phyloP scores from a whole-genome alignment of 169 alveolate species.

The Eimeria nieschulzi region DNA sequence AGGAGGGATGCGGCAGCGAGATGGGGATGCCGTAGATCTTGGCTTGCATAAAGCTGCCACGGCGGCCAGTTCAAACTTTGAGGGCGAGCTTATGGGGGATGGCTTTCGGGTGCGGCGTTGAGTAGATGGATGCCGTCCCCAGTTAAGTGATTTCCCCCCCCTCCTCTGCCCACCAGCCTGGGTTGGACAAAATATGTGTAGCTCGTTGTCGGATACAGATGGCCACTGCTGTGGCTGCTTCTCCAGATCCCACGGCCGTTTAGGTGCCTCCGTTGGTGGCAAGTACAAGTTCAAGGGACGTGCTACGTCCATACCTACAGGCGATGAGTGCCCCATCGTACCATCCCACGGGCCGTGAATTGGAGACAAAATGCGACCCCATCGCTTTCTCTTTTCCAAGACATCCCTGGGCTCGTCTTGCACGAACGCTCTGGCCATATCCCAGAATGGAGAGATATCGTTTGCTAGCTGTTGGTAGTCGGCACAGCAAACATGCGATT shows the following conservation, averaged over 20 bases:
- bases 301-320: not conserved
- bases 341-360: too few species aligned
- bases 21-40: not conserved
- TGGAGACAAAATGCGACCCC: not conserved
- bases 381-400: not conserved
- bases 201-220: not conserved
- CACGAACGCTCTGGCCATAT: slow-evolving; percentile 46
- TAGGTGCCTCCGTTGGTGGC: not conserved
- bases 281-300: not conserved
- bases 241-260: not conserved
- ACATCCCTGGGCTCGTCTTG: not conserved
- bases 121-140: not conserved
- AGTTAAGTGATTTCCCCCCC: not conserved
- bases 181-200: slow-evolving; percentile 3
- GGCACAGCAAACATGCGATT: not conserved
- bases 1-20: not conserved
- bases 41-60: slow-evolving; percentile 53
- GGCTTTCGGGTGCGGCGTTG: not conserved
- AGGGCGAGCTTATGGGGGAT: slow-evolving; percentile 13
- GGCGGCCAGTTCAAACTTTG: slow-evolving; percentile 59
- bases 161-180: not conserved
- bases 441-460: not conserved
- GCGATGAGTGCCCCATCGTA: too few species aligned
- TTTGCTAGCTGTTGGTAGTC: not conserved
- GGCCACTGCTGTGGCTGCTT: not conserved